phyloP scores from a whole-genome alignment of 805 yeast genomes.

The Ogataea saltuana region DNA sequence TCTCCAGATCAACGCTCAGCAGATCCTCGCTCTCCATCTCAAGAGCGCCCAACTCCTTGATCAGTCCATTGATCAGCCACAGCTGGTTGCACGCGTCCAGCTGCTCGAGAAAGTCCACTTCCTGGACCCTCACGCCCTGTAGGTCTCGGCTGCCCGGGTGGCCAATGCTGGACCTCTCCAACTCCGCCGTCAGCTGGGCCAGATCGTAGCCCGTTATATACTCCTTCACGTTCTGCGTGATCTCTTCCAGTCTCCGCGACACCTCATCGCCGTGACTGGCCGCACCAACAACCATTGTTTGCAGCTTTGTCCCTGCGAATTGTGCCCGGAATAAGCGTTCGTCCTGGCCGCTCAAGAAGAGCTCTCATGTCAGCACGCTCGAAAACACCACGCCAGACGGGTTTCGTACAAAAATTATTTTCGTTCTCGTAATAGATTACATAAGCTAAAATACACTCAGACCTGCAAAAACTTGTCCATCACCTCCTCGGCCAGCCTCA shows the following conservation, averaged over 20 bases:
- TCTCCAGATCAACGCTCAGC: constrained; percentile 16
- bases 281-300: neutral
- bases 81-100: constrained; percentile 35
- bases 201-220: constrained; percentile 16
- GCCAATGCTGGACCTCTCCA: constrained; percentile 3
- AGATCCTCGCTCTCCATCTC: constrained; percentile 15
- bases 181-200: constrained; percentile 14
- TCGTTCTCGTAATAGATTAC: no score
- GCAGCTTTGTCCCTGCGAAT: neutral
- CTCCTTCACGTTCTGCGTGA: constrained; percentile 7
- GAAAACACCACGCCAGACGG: no score
- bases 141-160: neutral
- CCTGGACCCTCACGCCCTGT: constrained; percentile 8
- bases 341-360: no score
- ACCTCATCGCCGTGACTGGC: neutral
- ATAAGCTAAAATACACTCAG: no score
- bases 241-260: neutral
- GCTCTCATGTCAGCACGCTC: no score
- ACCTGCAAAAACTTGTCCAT: constrained; percentile 60
- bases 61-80: constrained; percentile 34
- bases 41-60: constrained; percentile 26
- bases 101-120: constrained; percentile 25
- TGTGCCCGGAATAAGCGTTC: no score
- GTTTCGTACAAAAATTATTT: no score
- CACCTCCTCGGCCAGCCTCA: constrained; percentile 58